Evolutionary conservation across 1,139 yeast genomes (phyloP), one percentile per base, ranked within the genome.

Genomic region (Yarrowia galli): DNA sequence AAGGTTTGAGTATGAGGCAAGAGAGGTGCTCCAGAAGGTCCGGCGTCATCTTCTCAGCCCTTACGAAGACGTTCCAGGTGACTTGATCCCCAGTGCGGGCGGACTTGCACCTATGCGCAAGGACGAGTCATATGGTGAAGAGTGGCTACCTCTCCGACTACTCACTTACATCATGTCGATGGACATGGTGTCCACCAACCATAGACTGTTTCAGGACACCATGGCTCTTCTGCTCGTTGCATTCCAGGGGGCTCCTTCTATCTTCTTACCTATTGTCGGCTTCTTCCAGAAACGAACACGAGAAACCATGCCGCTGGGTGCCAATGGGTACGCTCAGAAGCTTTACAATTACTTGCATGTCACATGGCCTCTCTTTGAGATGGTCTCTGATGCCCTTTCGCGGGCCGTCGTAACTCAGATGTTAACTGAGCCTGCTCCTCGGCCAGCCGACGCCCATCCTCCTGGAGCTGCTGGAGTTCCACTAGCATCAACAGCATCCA

Each of bases 261-360:
- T 61, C 12, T 61, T 61, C 22, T 28, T 58, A 3, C 64, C 64
- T 18, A 58, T 58, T 15, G 36, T 58, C 2, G 64, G 64, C 20
- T 58, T 58, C 51, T 58, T 58, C 10, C 64, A 58, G 22, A 58
- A 58, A 25, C 64, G 64, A 15, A 58, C 64, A 0, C 64, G 64
- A 1, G 64, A 58, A 32, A 43, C 64, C 7, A 42, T 58, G 64
- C 64, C 64, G 4, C 15, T 58, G 49, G 64, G 64, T 3, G 51
- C 51, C 20, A 58, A 32, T 22, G 64, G 64, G 28, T 42, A 58
- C 42, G 40, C 64, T 15, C 64, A 58, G 18, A 42, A 43, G 42
- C 64, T 58, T 15, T 58, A 58, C 51, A 58, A 58, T 43, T 58
- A 58, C 36, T 32, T 58, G 42, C 64, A 58, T 58, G 51, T 58